Percentiles rank a stretch among this genome's conserved stretches.
phyloP scores from a whole-genome alignment of 1,139 yeast species.

The Protomyces pachydermus region DNA sequence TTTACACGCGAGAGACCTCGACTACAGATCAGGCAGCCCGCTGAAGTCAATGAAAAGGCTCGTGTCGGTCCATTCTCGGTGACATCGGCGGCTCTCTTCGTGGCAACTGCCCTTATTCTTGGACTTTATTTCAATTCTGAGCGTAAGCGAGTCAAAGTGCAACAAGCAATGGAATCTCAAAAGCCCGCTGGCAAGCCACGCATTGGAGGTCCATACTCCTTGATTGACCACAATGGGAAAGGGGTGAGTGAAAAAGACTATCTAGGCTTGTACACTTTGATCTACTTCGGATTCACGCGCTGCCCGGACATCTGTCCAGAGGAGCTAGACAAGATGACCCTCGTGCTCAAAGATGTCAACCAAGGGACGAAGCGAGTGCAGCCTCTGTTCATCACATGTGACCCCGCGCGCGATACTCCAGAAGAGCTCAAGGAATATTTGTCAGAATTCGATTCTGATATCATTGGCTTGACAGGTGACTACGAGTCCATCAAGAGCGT shows the following conservation, averaged over 20 bases:
- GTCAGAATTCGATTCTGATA: constrained; percentile 76
- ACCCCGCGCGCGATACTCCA: constrained; percentile 89
- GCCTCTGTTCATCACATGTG: constrained; percentile 90
- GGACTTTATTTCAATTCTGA: constrained; percentile 70
- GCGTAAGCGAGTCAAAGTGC: constrained; percentile 56
- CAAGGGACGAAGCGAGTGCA: constrained; percentile 19
- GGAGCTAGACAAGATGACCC: constrained; percentile 84
- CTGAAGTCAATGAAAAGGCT: constrained; percentile 22
- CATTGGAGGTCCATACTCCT: constrained; percentile 81
- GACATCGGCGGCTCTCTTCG: constrained; percentile 68
- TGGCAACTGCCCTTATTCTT: constrained; percentile 63
- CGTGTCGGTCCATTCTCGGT: constrained; percentile 57
- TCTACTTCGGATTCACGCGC: constrained; percentile 92
- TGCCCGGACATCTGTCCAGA: constrained; percentile 99
- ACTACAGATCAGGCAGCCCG: neutral
- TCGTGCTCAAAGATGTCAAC: constrained; percentile 25
- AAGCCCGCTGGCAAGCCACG: constrained; percentile 70
- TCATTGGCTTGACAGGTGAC: constrained; percentile 85
- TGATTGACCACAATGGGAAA: constrained; percentile 65
- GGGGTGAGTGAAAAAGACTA: constrained; percentile 71
- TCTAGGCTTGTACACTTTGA: constrained; percentile 67
- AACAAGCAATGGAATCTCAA: constrained; percentile 17
- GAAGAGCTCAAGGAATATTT: constrained; percentile 46
- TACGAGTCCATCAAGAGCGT: constrained; percentile 76
- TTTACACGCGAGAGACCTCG: neutral